Evolutionary conservation across 2,329 filamentous ascomycete genomes (phyloP), one percentile per base, ranked within the genome.

Genomic region (Bipolaris victoriae): DNA sequence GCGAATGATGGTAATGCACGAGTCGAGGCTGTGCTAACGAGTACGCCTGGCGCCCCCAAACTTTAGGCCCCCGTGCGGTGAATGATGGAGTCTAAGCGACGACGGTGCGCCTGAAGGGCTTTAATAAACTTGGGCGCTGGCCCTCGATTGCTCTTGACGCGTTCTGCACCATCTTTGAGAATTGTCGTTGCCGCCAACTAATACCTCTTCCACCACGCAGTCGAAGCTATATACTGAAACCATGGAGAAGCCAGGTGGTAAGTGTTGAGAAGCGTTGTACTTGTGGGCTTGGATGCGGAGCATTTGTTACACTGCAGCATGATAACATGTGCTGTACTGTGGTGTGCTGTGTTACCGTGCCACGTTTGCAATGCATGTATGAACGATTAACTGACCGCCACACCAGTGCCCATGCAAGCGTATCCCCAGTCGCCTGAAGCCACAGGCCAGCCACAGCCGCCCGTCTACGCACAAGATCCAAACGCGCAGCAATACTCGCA

Each of bases 171-270:
- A 18, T n/a, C 11, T 43, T n/a, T 7, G 13, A 43, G 7, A 22
- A 22, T 29, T 26, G 2, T 26, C 3, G 7, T 43, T 29, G 16
- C 43, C 36, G 5, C 3, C 26, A 33, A 41, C 43, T 18, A 20
- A n/a, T 22, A 2, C 24, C 18, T 15, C 9, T 31, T 16, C 18
- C 37, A 57, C 24, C 9, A 31, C 29, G 7, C 37, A 29, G 35
- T 49, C 36, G 31, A 13, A 7, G 47, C 20, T 31, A 22, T 22
- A 49, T 18, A 52, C 15, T 22, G 22, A 49, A 63, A 65, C 36
- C 62, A 75, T 75, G 73, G 73, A 74, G 67, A 75, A 75, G 58
- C 67, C 70, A 71, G 66, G 68, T 57, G 72, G 73, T 75, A 45
- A 69, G 72, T 68, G n/a, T 31, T 31, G 29, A 31, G n/a, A 39